A percentile compares a stretch with the other conserved stretches of the same genome.
Conservation (phyloP, 2,329 filamentous ascomycete species). For the Hawksworthiomyces lignivorus region DNA sequence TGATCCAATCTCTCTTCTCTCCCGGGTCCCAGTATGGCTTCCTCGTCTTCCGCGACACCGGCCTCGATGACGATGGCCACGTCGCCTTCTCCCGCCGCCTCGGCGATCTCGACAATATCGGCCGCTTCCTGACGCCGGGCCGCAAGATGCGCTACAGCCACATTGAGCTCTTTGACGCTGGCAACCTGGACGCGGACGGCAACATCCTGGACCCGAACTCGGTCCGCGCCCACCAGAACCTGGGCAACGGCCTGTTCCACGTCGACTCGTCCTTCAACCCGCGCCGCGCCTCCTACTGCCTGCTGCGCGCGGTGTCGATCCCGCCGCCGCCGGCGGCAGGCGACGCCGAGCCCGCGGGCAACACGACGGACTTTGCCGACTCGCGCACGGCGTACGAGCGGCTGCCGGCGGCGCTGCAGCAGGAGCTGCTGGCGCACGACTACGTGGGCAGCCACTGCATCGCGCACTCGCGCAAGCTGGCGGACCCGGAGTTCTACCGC, state of each 20-base stretch:
- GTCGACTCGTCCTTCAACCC: slow-evolving; percentile 49
- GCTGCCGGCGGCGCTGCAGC: slow-evolving; percentile 28
- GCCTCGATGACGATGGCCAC: slow-evolving; percentile 45
- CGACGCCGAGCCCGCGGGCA: slow-evolving; percentile 30
- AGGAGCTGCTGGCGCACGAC: slow-evolving; percentile 28
- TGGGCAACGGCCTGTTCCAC: slow-evolving; percentile 45
- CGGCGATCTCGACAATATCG: slow-evolving; percentile 49
- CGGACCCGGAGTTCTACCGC: slow-evolving; percentile 38
- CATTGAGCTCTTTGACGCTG: slow-evolving; percentile 49
- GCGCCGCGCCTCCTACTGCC: slow-evolving; percentile 42
- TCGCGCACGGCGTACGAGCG: slow-evolving; percentile 42
- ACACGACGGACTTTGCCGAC: slow-evolving; percentile 48
- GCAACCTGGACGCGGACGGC: slow-evolving; percentile 44
- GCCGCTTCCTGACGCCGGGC: slow-evolving; percentile 37
- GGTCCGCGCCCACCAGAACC: slow-evolving; percentile 31
- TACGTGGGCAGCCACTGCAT: slow-evolving; percentile 44
- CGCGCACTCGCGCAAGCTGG: slow-evolving; percentile 44
- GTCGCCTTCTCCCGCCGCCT: slow-evolving; percentile 41
- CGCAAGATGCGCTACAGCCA: slow-evolving; percentile 39
- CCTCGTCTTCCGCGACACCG: slow-evolving; percentile 12
- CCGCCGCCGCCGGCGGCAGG: slow-evolving; percentile 35
- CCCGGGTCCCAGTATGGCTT: slow-evolving; percentile 8
- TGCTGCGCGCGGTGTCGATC: slow-evolving; percentile 41
- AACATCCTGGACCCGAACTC: slow-evolving; percentile 32
- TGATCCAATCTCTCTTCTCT: not conserved